phyloP scores from a whole-genome alignment of 768 basidiomycete genomes.

The Lyophyllum semitale region DNA sequence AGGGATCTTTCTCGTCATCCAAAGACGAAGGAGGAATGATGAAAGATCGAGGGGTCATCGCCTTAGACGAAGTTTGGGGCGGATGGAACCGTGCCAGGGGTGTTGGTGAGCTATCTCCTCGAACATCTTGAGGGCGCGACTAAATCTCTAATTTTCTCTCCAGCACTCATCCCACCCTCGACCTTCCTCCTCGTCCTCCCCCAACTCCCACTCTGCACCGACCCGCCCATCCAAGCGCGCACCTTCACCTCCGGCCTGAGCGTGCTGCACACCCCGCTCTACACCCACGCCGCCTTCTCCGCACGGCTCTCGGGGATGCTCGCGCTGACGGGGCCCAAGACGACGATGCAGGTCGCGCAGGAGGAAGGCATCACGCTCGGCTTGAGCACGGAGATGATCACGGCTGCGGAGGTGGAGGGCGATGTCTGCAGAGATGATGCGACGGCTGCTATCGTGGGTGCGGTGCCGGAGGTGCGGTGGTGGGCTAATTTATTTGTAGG shows the following conservation, averaged over 20 bases:
- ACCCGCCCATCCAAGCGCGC: conserved; percentile 66
- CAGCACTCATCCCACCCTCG: conserved; percentile 88
- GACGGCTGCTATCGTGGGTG: conserved; percentile 34
- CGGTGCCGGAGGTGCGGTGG: conserved; percentile 67
- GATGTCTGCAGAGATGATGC: conserved; percentile 78
- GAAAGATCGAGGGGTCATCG: conserved; percentile 78
- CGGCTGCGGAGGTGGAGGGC: conserved; percentile 69
- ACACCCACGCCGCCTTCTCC: conserved; percentile 67
- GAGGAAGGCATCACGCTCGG: conserved; percentile 74
- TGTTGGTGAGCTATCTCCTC: conserved; percentile 59
- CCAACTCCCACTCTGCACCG: conserved; percentile 63
- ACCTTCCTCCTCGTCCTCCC: conserved; percentile 80
- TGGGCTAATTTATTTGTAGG: conserved; percentile 65
- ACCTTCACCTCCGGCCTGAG: conserved; percentile 73
- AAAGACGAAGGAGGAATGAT: conserved; percentile 66
- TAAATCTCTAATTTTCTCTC: neutral
- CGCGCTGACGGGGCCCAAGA: conserved; percentile 49
- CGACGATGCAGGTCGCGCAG: conserved; percentile 69
- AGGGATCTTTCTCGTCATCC: conserved; percentile 34
- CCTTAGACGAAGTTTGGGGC: conserved; percentile 92
- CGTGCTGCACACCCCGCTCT: conserved; percentile 84
- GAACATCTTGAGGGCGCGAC: neutral
- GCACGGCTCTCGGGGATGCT: conserved; percentile 63
- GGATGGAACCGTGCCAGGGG: conserved; percentile 94
- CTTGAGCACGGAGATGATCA: conserved; percentile 77